A percentile compares a stretch with the other conserved stretches of the same genome.
Evolutionary conservation across 1,284 basidiomycete genomes (phyloP).

Genomic region (Pseudozyma thailandica): DNA sequence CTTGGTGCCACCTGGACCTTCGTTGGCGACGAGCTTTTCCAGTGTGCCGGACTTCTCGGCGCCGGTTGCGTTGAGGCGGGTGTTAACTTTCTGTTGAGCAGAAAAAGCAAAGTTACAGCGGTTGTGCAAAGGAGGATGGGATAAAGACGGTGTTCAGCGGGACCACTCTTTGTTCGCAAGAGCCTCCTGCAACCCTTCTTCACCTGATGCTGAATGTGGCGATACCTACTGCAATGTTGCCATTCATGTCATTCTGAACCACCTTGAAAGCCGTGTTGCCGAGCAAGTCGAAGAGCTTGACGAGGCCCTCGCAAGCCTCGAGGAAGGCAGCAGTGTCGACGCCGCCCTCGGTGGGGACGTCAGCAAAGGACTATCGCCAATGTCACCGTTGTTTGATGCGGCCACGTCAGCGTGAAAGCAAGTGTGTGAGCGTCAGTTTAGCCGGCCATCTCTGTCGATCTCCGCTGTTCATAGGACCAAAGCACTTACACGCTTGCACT

Average conservation of each 20-base stretch:
- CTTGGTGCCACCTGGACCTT: slow-evolving; percentile 79
- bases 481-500: slow-evolving; percentile 45
- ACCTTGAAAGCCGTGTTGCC: slow-evolving; percentile 85
- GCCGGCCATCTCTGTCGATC: no score
- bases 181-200: no score
- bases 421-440: slow-evolving; percentile 2
- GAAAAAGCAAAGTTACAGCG: not conserved
- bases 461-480: not conserved
- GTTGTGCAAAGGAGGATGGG: no score
- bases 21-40: slow-evolving; percentile 84
- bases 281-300: slow-evolving; percentile 93
- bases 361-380: slow-evolving; percentile 68
- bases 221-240: slow-evolving; percentile 78
- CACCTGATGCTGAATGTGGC: not conserved
- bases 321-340: slow-evolving; percentile 89
- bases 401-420: not conserved
- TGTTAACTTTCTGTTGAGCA: slow-evolving; percentile 72
- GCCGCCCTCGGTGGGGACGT: slow-evolving; percentile 88
- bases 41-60: slow-evolving; percentile 77
- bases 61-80: slow-evolving; percentile 77
- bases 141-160: slow-evolving; percentile 2
- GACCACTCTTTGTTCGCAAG: no score
- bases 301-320: slow-evolving; percentile 87
- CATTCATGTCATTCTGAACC: slow-evolving; percentile 88
- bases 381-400: not conserved